A percentile compares a stretch with the other conserved stretches of the same genome.
Conservation (phyloP, 768 basidiomycete species). For the Russula griseocarnosa region DNA sequence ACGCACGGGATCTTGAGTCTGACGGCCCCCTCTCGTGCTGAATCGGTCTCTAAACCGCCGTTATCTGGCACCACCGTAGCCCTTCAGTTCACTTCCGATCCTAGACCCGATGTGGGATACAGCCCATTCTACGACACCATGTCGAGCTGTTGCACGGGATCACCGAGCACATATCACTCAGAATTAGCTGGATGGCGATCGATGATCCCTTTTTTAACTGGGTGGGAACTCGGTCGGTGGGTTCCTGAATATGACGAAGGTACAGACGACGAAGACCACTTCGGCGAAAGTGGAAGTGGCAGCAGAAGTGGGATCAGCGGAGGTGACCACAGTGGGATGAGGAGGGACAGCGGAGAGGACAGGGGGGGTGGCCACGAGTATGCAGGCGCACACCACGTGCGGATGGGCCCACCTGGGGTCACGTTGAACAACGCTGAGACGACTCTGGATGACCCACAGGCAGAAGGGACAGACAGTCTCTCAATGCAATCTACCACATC, state of each 20-base stretch:
- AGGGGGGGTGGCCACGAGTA: slow-evolving; percentile 16
- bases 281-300: slow-evolving; percentile 20
- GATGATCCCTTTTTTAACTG: slow-evolving; percentile 75
- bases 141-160: slow-evolving; percentile 63
- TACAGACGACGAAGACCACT: slow-evolving; percentile 21
- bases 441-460: no score
- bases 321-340: slow-evolving; percentile 21
- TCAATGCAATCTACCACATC: no score
- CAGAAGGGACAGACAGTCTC: no score
- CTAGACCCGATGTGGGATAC: slow-evolving; percentile 38
- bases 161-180: slow-evolving; percentile 81
- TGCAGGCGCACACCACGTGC: background rate
- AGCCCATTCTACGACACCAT: slow-evolving; percentile 98
- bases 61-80: no score
- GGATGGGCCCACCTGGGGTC: background rate
- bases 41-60: no score
- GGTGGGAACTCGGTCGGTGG: slow-evolving; percentile 66
- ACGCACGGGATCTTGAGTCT: no score
- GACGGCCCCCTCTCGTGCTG: no score
- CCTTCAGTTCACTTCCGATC: slow-evolving; percentile 22
- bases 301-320: no score
- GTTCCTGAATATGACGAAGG: slow-evolving; percentile 35
- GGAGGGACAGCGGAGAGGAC: slow-evolving; percentile 23
- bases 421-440: no score
- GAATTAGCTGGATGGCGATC: slow-evolving; percentile 43